A percentile compares a stretch with the other conserved stretches of the same genome.
Conservation (phyloP, 176 grass and related monocot genomes). For the Cocos nucifera region DNA sequence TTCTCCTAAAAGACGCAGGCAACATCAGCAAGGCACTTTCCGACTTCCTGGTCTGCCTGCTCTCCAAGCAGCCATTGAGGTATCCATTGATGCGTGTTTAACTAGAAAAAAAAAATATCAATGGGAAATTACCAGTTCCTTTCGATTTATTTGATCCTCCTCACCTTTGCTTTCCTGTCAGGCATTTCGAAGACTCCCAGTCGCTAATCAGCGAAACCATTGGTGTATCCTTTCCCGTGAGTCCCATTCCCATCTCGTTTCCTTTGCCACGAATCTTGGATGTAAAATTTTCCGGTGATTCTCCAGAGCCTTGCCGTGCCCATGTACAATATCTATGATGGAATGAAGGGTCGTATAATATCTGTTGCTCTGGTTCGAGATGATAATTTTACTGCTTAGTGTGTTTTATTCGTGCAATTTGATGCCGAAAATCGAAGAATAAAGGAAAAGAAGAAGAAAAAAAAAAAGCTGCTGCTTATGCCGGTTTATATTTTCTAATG, state of each 20-base stretch:
- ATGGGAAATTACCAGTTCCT: neutral
- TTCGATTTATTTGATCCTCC: neutral
- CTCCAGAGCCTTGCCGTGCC: too few relatives aligned
- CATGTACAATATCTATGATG: too few relatives aligned
- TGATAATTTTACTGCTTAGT: too few relatives aligned
- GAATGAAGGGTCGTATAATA: too few relatives aligned
- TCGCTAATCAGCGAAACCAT: constrained; percentile 42
- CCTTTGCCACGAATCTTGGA: neutral
- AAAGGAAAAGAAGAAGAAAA: too few relatives aligned
- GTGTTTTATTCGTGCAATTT: too few relatives aligned
- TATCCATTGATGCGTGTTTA: neutral
- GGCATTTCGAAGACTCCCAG: constrained; percentile 37
- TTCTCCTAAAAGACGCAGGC: constrained; percentile 10
- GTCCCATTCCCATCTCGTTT: constrained; percentile 1
- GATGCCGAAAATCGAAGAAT: too few relatives aligned
- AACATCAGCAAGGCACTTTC: constrained; percentile 24
- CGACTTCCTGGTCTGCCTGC: constrained; percentile 39
- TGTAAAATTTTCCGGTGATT: too few relatives aligned
- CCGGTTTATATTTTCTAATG: too few relatives aligned
- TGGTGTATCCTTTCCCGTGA: constrained; percentile 57
- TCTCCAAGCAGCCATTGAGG: constrained; percentile 51
- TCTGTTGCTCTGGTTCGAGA: too few relatives aligned
- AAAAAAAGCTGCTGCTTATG: too few relatives aligned
- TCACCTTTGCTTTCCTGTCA: constrained; percentile 3
- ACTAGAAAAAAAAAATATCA: too few relatives aligned